Conservation (phyloP, 768 basidiomycete species). For the button mushroom (Agaricus bisporus) region DNA sequence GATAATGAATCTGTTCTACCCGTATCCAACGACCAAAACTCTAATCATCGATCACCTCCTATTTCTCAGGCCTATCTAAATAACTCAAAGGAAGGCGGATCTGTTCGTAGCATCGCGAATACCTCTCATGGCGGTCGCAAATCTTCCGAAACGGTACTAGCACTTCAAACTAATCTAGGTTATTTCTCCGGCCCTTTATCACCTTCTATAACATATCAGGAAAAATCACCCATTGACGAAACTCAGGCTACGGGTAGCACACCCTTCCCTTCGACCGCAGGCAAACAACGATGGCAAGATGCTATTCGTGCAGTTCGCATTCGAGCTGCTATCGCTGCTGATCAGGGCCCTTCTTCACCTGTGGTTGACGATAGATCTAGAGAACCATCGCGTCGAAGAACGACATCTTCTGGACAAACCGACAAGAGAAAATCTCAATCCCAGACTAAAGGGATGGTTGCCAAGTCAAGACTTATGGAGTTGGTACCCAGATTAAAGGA, state of each 20-base stretch:
- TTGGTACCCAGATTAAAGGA: constrained; percentile 51
- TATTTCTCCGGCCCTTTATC: constrained; percentile 13
- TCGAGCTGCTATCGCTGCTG: constrained; percentile 15
- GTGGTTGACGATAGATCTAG: neutral
- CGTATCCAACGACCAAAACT: neutral
- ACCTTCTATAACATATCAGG: constrained; percentile 14
- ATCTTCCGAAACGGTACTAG: constrained; percentile 14
- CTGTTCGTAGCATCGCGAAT: constrained; percentile 3
- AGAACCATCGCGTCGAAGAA: constrained; percentile 8
- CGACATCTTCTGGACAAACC: constrained; percentile 3
- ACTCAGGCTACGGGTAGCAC: neutral
- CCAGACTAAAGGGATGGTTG: constrained; percentile 3
- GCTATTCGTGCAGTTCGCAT: constrained; percentile 38
- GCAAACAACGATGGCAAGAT: constrained; percentile 38
- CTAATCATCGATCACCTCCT: neutral
- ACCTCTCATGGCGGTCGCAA: constrained; percentile 10
- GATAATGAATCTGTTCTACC: neutral
- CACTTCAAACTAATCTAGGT: constrained; percentile 5
- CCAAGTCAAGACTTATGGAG: constrained; percentile 42
- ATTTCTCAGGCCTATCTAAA: neutral
- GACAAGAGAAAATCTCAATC: neutral
- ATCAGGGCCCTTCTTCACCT: neutral
- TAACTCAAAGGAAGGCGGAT: constrained; percentile 10
- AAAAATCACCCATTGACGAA: constrained; percentile 13
- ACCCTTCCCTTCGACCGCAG: constrained; percentile 14